Evolutionary conservation across 352 stramenopile species (phyloP).

Genomic region (Pythium pyrilobum): DNA sequence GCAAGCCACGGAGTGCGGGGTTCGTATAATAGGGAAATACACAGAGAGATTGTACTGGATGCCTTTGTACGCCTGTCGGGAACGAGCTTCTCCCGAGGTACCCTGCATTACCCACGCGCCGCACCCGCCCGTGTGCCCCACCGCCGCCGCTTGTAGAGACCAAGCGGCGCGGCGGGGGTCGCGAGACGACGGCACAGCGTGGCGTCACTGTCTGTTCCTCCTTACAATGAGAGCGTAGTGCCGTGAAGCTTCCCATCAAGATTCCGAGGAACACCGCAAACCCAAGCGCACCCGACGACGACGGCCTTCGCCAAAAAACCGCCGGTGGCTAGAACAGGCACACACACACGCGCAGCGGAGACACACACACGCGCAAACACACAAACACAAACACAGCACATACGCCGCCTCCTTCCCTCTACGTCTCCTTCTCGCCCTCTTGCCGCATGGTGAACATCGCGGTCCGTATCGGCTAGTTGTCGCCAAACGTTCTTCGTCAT

Average conservation of each 20-base stretch:
- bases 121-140: neutral
- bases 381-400: neutral
- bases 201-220: slow-evolving; percentile 37
- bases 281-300: slow-evolving; percentile 10
- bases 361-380: neutral
- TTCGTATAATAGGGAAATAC: neutral
- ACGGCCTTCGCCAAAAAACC: slow-evolving; percentile 62
- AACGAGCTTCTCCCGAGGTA: slow-evolving; percentile 54
- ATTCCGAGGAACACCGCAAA: slow-evolving; percentile 57
- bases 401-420: neutral
- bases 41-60: slow-evolving; percentile 40
- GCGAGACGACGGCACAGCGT: neutral
- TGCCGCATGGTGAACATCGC: neutral
- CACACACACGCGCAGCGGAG: neutral
- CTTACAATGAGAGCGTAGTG: slow-evolving; percentile 84
- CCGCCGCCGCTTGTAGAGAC: neutral
- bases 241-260: slow-evolving; percentile 73
- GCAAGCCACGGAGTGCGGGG: neutral
- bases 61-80: slow-evolving; percentile 58
- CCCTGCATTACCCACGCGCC: slow-evolving; percentile 28
- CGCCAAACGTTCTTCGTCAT: slow-evolving; percentile 38
- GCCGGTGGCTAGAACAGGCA: slow-evolving; percentile 27
- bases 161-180: neutral
- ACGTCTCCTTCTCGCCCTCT: neutral
- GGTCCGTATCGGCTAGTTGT: slow-evolving; percentile 4